Percentiles rank a stretch among this genome's conserved stretches.
These are phyloP conservation scores for Cordyceps tenuipes DNA, from an alignment of 2,329 filamentous ascomycete species.

Conservation along the genomic window DNA sequence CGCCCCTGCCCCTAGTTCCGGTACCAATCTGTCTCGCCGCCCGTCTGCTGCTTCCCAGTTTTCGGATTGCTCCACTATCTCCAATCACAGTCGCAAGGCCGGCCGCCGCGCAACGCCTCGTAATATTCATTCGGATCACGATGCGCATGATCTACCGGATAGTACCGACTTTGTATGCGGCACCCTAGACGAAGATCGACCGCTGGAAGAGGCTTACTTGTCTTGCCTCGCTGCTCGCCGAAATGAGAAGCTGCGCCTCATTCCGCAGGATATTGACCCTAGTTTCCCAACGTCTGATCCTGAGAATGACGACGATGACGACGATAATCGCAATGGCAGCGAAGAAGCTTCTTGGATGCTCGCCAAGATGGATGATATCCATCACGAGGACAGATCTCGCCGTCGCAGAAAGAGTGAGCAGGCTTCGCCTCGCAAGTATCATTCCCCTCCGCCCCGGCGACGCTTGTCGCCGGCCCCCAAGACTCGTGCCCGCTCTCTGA, in stretches of 20 bases:
- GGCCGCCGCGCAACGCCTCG: slow-evolving; percentile 23
- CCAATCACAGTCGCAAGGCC: slow-evolving; percentile 25
- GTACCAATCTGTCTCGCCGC: slow-evolving; percentile 25
- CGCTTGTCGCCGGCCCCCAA: slow-evolving; percentile 30
- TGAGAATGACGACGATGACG: slow-evolving; percentile 74
- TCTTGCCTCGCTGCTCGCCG: slow-evolving; percentile 75
- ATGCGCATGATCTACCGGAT: slow-evolving; percentile 80
- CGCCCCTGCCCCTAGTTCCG: slow-evolving; percentile 28
- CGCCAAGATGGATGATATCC: slow-evolving; percentile 61
- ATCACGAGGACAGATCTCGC: slow-evolving; percentile 45
- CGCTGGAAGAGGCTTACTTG: slow-evolving; percentile 88
- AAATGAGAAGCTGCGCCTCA: slow-evolving; percentile 68
- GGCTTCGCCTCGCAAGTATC: slow-evolving; percentile 36
- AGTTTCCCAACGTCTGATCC: slow-evolving; percentile 94
- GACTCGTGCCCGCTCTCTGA: slow-evolving; percentile 32
- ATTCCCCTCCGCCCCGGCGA: slow-evolving; percentile 37
- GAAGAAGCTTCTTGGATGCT: slow-evolving; percentile 63
- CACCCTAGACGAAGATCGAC: slow-evolving; percentile 89
- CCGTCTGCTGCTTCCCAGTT: slow-evolving; percentile 37
- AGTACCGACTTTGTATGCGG: slow-evolving; percentile 99
- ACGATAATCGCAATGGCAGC: slow-evolving; percentile 52
- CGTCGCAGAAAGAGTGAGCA: slow-evolving; percentile 42
- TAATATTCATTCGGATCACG: slow-evolving; percentile 25
- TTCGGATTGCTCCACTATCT: slow-evolving; percentile 55
- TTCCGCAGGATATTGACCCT: slow-evolving; percentile 96